Percentiles rank a stretch among this genome's conserved stretches.
phyloP scores from a whole-genome alignment of 2,329 filamentous ascomycete genomes.

The Aulographum hederae region DNA sequence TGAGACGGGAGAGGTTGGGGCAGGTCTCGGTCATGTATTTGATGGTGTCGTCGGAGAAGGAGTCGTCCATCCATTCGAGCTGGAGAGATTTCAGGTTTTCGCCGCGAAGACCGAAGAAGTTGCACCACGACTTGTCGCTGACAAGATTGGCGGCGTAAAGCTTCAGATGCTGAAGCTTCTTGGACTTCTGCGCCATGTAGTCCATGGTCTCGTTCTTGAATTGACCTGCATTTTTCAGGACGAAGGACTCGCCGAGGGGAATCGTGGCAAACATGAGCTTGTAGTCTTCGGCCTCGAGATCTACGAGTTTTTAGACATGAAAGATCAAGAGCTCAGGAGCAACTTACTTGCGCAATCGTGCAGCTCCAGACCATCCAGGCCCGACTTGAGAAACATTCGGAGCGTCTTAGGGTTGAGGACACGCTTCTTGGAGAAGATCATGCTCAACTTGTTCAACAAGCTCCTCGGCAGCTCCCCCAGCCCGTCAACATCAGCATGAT shows the following conservation, averaged over 20 bases:
- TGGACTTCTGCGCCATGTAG: slow-evolving; percentile 58
- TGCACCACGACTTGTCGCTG: slow-evolving; percentile 55
- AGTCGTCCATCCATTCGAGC: slow-evolving; percentile 67
- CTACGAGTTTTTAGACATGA: slow-evolving; percentile 15
- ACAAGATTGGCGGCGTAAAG: slow-evolving; percentile 75
- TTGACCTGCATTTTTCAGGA: slow-evolving; percentile 72
- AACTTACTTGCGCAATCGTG: slow-evolving; percentile 40
- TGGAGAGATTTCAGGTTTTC: slow-evolving; percentile 47
- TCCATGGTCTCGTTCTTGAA: slow-evolving; percentile 74
- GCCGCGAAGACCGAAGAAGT: slow-evolving; percentile 50
- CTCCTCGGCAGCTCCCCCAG: slow-evolving; percentile 42
- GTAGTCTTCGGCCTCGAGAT: slow-evolving; percentile 58
- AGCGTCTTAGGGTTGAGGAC: slow-evolving; percentile 34
- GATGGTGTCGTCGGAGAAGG: slow-evolving; percentile 57
- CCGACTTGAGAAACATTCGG: slow-evolving; percentile 31
- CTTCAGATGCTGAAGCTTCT: slow-evolving; percentile 52
- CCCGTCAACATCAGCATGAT: slow-evolving; percentile 45
- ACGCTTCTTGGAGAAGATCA: slow-evolving; percentile 45
- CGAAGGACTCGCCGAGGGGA: slow-evolving; percentile 49
- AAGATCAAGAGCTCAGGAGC: slow-evolving; percentile 28
- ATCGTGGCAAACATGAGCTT: slow-evolving; percentile 63
- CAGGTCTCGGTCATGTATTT: slow-evolving; percentile 43
- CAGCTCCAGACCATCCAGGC: slow-evolving; percentile 36
- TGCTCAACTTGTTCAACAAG: slow-evolving; percentile 38
- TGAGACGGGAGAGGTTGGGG: slow-evolving; percentile 53